Evolutionary conservation across 805 yeast species (phyloP), one percentile per base, ranked within the genome.

Genomic region (Yarrowia divulgata): DNA sequence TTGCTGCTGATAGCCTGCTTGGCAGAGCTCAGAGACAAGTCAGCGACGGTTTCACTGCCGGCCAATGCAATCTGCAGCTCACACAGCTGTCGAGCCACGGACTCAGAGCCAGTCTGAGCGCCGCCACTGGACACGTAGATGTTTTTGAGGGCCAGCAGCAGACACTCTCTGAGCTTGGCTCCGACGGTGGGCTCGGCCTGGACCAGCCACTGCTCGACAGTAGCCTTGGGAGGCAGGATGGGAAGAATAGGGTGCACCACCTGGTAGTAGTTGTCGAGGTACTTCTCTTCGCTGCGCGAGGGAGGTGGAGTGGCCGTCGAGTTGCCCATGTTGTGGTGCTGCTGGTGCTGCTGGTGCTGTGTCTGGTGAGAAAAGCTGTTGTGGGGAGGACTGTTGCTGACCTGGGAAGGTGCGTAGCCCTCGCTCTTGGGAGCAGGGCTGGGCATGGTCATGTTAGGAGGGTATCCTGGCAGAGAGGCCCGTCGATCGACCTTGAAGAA

Each of bases 231-330:
- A 7, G 81, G 80, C 48, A 81, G 74, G 29, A 81, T 68, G 9
- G 83, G 83, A 68, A 80, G 73, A 32, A 76, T 72, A 10, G 81
- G 80, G 71, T 81, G 83, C 63, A 79, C 73, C 45, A 73, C 72
- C 68, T 75, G 74, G 72, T 80, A 81, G 70, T 81, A 81, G 43
- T 71, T 71, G 70, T 77, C 81, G 49, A 80, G 73, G 32, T 73
- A 75, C 23, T 73, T 72, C 29, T 78, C 80, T 67, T 74, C 74
- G 73, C 74, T 72, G 32, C 73, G 72, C 18, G 74, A 48, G 9
- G 71, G 37, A 2, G 67, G 49, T 18, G 66, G 67, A 7, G 60
- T 46, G 58, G 46, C 42, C 5, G 67, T 19, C 29, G 69, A 40
- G 12, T 69, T 18, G 39, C 63, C 19, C 32, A 37, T 54, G 45